Conservation (phyloP, 768 basidiomycete species). For the Termitomyces sp. region DNA sequence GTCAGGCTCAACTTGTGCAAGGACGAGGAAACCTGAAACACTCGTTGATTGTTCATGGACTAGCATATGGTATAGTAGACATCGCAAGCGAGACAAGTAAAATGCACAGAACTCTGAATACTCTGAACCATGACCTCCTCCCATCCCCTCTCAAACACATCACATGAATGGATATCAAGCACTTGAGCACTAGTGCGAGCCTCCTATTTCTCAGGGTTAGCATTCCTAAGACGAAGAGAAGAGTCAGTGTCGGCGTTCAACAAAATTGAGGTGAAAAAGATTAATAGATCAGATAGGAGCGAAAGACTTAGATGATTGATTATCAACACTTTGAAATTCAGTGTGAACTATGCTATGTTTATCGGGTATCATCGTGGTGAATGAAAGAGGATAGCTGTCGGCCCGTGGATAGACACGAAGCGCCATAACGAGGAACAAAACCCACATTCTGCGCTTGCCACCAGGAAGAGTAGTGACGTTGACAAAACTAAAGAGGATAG, state of each 20-base stretch:
- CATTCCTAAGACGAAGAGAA: constrained; percentile 45
- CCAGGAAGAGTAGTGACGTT: constrained; percentile 88
- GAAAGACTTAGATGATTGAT: constrained; percentile 92
- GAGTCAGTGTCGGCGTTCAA: constrained; percentile 17
- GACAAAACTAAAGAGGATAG: constrained; percentile 64
- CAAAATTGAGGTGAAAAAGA: constrained; percentile 12
- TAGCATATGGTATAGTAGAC: constrained; percentile 7
- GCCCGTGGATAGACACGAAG: background rate
- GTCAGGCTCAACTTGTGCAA: constrained; percentile 4
- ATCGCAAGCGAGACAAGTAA: background rate
- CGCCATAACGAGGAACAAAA: constrained; percentile 20
- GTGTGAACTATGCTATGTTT: constrained; percentile 94
- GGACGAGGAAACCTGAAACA: constrained; percentile 11
- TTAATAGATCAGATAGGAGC: constrained; percentile 89
- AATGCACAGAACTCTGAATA: too few relatives aligned
- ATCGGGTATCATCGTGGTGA: constrained; percentile 50
- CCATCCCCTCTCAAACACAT: background rate
- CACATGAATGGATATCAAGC: too few relatives aligned
- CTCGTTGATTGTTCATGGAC: constrained; percentile 16
- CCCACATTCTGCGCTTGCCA: constrained; percentile 96
- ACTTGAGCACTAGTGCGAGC: background rate
- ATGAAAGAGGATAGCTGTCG: background rate
- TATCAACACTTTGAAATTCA: constrained; percentile 83
- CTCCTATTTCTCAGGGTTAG: constrained; percentile 62
- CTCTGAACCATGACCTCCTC: constrained; percentile 1